Conservation (phyloP, 1,284 basidiomycete species). For the Ceratobasidium sp. region DNA sequence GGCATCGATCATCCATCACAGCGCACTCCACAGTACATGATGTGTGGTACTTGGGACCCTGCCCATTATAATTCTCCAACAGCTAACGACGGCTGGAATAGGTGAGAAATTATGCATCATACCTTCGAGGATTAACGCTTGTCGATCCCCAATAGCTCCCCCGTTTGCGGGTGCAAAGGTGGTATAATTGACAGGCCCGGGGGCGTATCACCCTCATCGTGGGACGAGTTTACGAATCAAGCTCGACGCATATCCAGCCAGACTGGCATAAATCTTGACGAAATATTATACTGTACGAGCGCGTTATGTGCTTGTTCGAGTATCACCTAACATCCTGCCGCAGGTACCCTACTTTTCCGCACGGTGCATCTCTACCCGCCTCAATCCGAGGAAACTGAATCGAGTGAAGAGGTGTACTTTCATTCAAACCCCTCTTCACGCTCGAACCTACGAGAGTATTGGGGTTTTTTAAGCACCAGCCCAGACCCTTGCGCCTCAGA, state of each 20-base stretch:
- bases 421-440: neutral
- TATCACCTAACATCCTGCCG: neutral
- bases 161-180: too few species aligned
- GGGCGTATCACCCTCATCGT: too few species aligned
- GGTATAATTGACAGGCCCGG: too few species aligned
- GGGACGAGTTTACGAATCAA: too few species aligned
- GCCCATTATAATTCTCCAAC: neutral
- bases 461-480: slow-evolving; percentile 14
- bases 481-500: neutral
- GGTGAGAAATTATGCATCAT: neutral
- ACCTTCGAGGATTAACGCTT: neutral
- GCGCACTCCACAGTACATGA: too few species aligned
- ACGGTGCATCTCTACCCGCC: neutral
- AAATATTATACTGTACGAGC: too few species aligned
- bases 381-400: neutral
- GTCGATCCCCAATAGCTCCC: neutral
- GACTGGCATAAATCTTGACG: too few species aligned
- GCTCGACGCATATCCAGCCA: too few species aligned
- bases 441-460: neutral
- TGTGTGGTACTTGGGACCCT: neutral
- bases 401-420: neutral
- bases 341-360: neutral
- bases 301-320: too few species aligned
- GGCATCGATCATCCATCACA: too few species aligned
- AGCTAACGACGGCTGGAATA: neutral